These are phyloP conservation scores for Talaromyces piceae DNA, from an alignment of 2,329 filamentous ascomycete species.

Conservation along the genomic window DNA sequence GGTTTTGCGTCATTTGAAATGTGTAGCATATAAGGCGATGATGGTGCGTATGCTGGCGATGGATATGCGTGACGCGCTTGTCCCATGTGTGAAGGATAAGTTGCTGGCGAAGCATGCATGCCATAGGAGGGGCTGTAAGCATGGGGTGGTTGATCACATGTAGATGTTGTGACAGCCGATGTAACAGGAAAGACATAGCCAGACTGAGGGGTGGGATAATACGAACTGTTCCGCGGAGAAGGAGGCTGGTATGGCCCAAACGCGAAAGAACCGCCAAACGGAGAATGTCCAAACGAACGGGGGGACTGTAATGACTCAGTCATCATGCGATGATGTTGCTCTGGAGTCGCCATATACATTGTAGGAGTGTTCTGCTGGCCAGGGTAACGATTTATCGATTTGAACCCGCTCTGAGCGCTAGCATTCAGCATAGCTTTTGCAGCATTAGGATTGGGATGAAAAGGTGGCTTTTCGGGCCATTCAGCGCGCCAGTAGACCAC, in stretches of 20 bases:
- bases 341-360: slow-evolving; percentile 14
- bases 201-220: slow-evolving; percentile 16
- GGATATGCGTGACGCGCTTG: slow-evolving; percentile 14
- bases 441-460: slow-evolving; percentile 53
- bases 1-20: background rate
- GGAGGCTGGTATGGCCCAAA: slow-evolving; percentile 24
- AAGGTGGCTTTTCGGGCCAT: slow-evolving; percentile 71
- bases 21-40: slow-evolving; percentile 12
- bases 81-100: slow-evolving; percentile 15
- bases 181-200: slow-evolving; percentile 17
- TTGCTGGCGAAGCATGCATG: slow-evolving; percentile 16
- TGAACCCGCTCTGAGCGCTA: slow-evolving; percentile 19
- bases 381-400: slow-evolving; percentile 14
- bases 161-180: slow-evolving; percentile 14
- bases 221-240: slow-evolving; percentile 19
- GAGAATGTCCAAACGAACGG: slow-evolving; percentile 23
- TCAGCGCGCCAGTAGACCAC: slow-evolving; percentile 74
- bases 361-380: slow-evolving; percentile 10
- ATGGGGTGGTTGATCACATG: slow-evolving; percentile 15
- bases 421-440: slow-evolving; percentile 34
- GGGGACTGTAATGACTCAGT: slow-evolving; percentile 17
- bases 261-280: slow-evolving; percentile 22
- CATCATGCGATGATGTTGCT: slow-evolving; percentile 12
- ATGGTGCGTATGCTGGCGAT: slow-evolving; percentile 13
- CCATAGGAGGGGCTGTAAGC: slow-evolving; percentile 19